Base-by-base conservation (phyloP, 495 filamentous ascomycete species). In the Rhypophila decipiens region DNA sequence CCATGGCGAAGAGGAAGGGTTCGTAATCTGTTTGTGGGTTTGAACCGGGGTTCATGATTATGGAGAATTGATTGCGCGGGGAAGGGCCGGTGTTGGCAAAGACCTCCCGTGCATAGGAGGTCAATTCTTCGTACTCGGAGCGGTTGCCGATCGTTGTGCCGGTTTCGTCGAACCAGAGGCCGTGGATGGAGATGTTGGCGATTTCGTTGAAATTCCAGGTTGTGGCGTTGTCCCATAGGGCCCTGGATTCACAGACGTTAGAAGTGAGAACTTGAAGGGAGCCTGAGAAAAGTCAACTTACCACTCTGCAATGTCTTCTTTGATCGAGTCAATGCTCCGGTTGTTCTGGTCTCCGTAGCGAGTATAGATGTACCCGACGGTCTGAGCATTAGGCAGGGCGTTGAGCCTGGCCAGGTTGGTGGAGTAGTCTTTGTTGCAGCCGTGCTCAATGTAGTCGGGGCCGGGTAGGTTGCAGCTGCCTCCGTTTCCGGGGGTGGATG, bases 151-250 rank as follows among this genome's bases (percentile, higher is more conserved):
- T 23, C 19, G 4, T 23, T 1, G 20, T 22, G 17, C 38, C 38
- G 4, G 38, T 40, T 18, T 40, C 38, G 38, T 40, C 38, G 38
- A 40, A 40, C 18, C 3, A 40, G 38, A 40, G n/a, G 18, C 38
- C 38, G 38, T 40, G 38, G 38, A 40, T 23, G 7, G 1, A 18
- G 20, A 40, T 40, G 38, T 40, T 40, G 38, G 38, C 38, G 1
- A 11, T 23, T 10, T 2, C 19, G 18, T 10, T 21, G 18, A 18
- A 13, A 21, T 5, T 11, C 38, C 38, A 40, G 38, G 38, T 40
- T 2, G 18, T 10, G 17, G 38, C 38, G 2, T n/a, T 40, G 38
- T 22, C 19, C 38, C 38, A 40, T 2, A 18, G 13, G 3, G 38
- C 38, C 27, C 27, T 31, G 27, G 13, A 7, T 13, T 7, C 27